A percentile compares a stretch with the other conserved stretches of the same genome.
phyloP scores from a whole-genome alignment of 768 basidiomycete species.

The Kwoniella sp. region DNA sequence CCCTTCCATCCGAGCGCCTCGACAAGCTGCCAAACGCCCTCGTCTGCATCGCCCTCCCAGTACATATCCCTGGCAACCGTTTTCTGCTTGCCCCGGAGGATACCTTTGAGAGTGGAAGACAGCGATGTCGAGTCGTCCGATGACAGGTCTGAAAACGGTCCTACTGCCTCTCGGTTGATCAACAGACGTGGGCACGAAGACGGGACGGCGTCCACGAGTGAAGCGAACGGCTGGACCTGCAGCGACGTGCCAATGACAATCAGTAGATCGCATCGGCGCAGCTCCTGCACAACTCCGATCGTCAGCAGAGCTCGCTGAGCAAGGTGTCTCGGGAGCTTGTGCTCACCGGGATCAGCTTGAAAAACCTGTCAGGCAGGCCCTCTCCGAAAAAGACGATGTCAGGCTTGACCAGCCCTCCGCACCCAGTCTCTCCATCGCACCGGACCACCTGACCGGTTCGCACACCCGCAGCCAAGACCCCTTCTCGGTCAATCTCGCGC shows the following conservation, averaged over 20 bases:
- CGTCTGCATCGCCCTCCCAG: slow-evolving; percentile 53
- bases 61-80: slow-evolving; percentile 17
- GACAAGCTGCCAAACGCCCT: slow-evolving; percentile 61
- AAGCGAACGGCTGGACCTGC: slow-evolving; percentile 70
- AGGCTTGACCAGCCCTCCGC: slow-evolving; percentile 78
- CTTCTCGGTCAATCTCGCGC: slow-evolving; percentile 58
- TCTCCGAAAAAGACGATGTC: slow-evolving; percentile 89
- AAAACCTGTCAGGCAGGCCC: slow-evolving; percentile 66
- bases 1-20: slow-evolving; percentile 65
- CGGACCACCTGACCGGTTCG: slow-evolving; percentile 62
- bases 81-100: background rate
- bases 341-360: slow-evolving; percentile 54
- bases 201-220: slow-evolving; percentile 61
- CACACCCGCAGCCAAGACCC: slow-evolving; percentile 63
- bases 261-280: slow-evolving; percentile 73
- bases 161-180: slow-evolving; percentile 80
- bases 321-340: background rate
- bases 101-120: background rate
- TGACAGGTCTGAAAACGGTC: slow-evolving; percentile 46
- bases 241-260: slow-evolving; percentile 84
- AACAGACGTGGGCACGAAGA: slow-evolving; percentile 70
- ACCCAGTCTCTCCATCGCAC: slow-evolving; percentile 55
- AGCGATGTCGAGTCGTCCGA: background rate
- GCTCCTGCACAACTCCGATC: slow-evolving; percentile 40
- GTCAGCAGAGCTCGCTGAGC: background rate